Evolutionary conservation across 495 filamentous ascomycete species (phyloP), one percentile per base, ranked within the genome.

Genomic region (Gamarada debralockiae): DNA sequence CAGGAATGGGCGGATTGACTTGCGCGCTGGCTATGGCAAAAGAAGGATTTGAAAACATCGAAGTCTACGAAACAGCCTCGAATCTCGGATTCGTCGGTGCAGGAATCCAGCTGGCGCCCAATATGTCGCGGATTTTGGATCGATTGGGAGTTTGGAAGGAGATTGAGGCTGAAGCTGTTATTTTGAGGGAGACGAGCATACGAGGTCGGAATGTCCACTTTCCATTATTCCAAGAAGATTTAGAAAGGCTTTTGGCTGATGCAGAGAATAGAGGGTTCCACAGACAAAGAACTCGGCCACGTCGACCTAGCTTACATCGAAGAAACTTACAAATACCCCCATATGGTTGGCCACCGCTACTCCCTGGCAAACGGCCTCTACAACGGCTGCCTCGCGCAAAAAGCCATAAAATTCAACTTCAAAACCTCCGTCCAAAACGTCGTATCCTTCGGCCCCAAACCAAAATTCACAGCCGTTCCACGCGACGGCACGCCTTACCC

Each of bases 61-160:
- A 85, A 46, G 79, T 91, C 40, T 91, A 80, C 59, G 87, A 91
- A 65, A 76, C 71, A 20, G 85, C 87, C 1, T 79, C 82, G n/a
- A 82, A 85, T 50, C 72, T 91, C 1, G 87, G 87, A 29, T 91
- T 91, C 41, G 85, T 90, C 9, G 89, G 89, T 42, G 87, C 86
- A 8, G 87, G 87, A 25, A 89, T 92, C 58, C 86, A 92, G 65
- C 74, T 92, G 36, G 85, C 87, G 7, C 86, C 86, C 1, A 90
- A 92, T 53, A 86, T 91, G 72, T 79, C 81, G 18, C 84, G 85
- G 0, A 83, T 92, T n/a, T 69, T 91, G 23, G 82, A 88, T 64
- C 66, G 77, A 14, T 72, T 86, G 33, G 86, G 82, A 40, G 80
- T 82, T 39, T 87, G 85, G 83, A 71, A 77, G 25, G 72, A 77